Base-by-base conservation (phyloP, 495 filamentous ascomycete genomes). In the Hypoxylon intermedium region DNA sequence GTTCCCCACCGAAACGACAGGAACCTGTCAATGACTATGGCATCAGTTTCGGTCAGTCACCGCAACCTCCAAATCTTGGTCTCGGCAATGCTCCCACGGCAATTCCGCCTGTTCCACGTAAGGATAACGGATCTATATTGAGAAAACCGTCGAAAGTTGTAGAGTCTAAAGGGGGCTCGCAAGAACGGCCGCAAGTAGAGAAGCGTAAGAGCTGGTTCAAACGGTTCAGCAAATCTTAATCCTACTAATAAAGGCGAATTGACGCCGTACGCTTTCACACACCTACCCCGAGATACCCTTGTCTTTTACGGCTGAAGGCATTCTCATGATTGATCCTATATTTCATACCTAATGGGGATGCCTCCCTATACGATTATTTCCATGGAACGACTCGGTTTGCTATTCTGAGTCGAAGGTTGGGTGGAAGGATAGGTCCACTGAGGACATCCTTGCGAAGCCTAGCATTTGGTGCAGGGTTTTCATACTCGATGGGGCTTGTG, bases 121-220 rank as follows among this genome's bases (percentile, higher is more conserved):
- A 80, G 49, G 75, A 75, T 6, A 58, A 34, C 4, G 54, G 43
- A 20, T 13, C 64, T 43, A 40, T 77, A 5, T 34, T 72, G 48
- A 71, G 67, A 49, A 77, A 78, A 46, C 60, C 74, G 9, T 64
- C 69, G 9, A 63, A 63, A 45, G 18, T 63, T 16, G 33, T 41
- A 12, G 59, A 11, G 48, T 63, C 20, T 62, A 72, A 40, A 60
- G 70, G 34, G 26, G 57, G 53, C 9, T 55, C 60, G 18, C 73
- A 72, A 66, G 69, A 67, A 37, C 72, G 68, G 49, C 70, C 78
- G 23, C 62, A 76, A 41, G 61, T 70, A 49, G 86, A 92, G 56
- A 96, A 96, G 79, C 80, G 88, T 53, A 92, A 90, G 80, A 91
- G 90, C 67, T 96, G 92, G 92, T 87, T 97, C 53, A 85, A 89